phyloP scores from a whole-genome alignment of 2,329 filamentous ascomycete genomes.

The Myriosclerotinia curreyana region DNA sequence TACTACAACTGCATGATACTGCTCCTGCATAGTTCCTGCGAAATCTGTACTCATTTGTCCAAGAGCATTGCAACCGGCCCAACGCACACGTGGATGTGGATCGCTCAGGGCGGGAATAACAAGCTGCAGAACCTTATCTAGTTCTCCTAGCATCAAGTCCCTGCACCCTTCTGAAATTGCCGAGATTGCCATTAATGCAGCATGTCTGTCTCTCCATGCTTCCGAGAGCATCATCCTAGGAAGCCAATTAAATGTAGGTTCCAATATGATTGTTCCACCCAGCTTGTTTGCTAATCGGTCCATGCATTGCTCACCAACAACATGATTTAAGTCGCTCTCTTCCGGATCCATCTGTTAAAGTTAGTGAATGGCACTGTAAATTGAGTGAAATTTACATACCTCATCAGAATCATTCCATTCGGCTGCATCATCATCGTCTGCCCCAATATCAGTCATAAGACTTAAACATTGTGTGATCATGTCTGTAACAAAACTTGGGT shows the following conservation, averaged over 20 bases:
- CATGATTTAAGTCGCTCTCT: conserved; percentile 95
- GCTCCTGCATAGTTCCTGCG: conserved; percentile 94
- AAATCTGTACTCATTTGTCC: conserved; percentile 99
- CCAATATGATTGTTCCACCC: conserved; percentile 86
- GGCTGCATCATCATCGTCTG: conserved; percentile 88
- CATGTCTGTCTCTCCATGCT: conserved; percentile 92
- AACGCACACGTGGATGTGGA: conserved; percentile 87
- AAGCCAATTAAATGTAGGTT: conserved; percentile 94
- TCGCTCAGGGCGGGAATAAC: conserved; percentile 92
- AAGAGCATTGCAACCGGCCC: conserved; percentile 97
- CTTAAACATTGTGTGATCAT: conserved; percentile 99
- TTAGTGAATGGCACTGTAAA: conserved; percentile 35
- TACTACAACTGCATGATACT: conserved; percentile 84
- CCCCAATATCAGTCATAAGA: conserved; percentile 94
- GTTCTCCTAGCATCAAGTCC: conserved; percentile 90
- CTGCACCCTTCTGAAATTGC: conserved; percentile 97
- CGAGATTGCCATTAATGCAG: conserved; percentile 96
- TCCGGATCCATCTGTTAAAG: conserved; percentile 74
- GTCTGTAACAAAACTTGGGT: conserved; percentile 83
- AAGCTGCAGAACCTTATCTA: conserved; percentile 89
- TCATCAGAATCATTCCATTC: conserved; percentile 95
- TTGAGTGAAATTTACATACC: conserved; percentile 44
- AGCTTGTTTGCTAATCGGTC: conserved; percentile 96
- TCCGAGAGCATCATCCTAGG: conserved; percentile 96
- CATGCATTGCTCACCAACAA: conserved; percentile 98